Conservation (phyloP, 176 grass and related monocot species). For the Puccinellia tenuiflora region DNA sequence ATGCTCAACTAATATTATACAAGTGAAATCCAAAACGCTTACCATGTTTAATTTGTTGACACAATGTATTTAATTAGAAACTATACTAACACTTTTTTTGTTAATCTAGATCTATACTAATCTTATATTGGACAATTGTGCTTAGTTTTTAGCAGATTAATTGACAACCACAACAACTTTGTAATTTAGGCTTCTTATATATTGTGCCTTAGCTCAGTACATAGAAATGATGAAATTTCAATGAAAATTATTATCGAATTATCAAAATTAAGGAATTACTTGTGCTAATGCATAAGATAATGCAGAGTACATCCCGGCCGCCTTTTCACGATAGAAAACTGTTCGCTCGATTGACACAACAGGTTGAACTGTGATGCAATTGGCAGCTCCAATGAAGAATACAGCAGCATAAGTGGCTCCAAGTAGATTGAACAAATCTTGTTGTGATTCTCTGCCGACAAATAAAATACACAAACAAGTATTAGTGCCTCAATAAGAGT, state of each 20-base stretch:
- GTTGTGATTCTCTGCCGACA: constrained; percentile 42
- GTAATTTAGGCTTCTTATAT: too few relatives aligned
- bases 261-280: constrained; percentile 38
- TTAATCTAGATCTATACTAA: too few relatives aligned
- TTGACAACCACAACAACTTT: too few relatives aligned
- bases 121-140: too few relatives aligned
- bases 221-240: neutral
- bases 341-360: constrained; percentile 65
- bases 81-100: too few relatives aligned
- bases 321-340: constrained; percentile 86
- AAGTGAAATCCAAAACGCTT: too few relatives aligned
- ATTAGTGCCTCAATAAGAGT: constrained; percentile 8
- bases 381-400: constrained; percentile 73
- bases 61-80: too few relatives aligned
- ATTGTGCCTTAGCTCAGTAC: too few relatives aligned
- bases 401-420: constrained; percentile 72
- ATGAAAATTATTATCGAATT: neutral
- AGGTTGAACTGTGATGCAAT: constrained; percentile 62
- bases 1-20: neutral
- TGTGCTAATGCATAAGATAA: constrained; percentile 92
- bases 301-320: constrained; percentile 88
- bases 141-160: too few relatives aligned
- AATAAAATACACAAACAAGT: neutral
- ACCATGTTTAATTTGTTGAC: too few relatives aligned
- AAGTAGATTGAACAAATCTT: constrained; percentile 65